Conservation (phyloP, 202 grass and related monocot species). For the Setaria viridis region DNA sequence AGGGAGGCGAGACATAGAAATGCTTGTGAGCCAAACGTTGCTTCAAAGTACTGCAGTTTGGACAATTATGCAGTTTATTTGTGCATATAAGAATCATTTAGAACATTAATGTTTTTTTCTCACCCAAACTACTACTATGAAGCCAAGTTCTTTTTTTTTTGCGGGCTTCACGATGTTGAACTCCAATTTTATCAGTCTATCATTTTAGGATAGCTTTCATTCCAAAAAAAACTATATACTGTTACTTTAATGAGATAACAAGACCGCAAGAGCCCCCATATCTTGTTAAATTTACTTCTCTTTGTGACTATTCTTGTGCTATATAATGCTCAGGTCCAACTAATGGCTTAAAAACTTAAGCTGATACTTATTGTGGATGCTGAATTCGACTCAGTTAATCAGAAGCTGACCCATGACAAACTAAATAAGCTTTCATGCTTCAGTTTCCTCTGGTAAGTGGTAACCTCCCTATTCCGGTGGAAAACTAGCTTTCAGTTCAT, state of each 20-base stretch:
- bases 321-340: slow-evolving; percentile 30
- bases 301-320: slow-evolving; percentile 33
- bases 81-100: not conserved
- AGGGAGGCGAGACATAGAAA: not conserved
- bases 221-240: not conserved
- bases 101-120: not conserved
- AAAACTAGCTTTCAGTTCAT: slow-evolving; percentile 5
- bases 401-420: slow-evolving; percentile 31
- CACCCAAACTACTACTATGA: not conserved
- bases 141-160: not conserved
- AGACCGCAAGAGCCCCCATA: not conserved
- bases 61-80: not conserved
- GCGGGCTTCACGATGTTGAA: not conserved
- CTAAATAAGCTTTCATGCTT: slow-evolving; percentile 40
- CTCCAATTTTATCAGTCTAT: not conserved
- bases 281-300: slow-evolving; percentile 21
- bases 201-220: slow-evolving; percentile 1
- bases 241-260: not conserved
- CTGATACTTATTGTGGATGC: slow-evolving; percentile 15
- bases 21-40: not conserved
- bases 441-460: slow-evolving; percentile 34
- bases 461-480: slow-evolving; percentile 34
- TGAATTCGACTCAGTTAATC: slow-evolving; percentile 22
- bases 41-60: not conserved
- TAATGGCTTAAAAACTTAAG: slow-evolving; percentile 38